Conservation (phyloP, 805 yeast genomes). For the Tetrapisispora nanseiensis region DNA sequence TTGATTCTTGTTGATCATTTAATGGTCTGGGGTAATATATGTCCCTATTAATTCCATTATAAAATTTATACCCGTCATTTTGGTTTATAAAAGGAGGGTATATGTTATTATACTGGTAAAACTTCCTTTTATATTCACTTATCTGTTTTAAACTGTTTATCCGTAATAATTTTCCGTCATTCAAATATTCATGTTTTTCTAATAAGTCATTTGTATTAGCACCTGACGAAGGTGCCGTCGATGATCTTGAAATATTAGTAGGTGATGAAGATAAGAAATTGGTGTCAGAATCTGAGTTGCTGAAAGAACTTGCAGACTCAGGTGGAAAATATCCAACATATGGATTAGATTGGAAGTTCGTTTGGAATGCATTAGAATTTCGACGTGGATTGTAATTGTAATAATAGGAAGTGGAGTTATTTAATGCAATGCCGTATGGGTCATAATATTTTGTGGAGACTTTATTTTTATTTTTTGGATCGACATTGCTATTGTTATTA, state of each 20-base stretch:
- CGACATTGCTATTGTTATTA: not conserved
- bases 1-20: constrained; percentile 53
- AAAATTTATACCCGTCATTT: not conserved
- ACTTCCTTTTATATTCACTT: not conserved
- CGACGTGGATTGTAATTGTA: not conserved
- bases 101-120: not conserved
- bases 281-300: not conserved
- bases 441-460: not conserved
- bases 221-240: not conserved
- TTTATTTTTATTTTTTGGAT: not conserved
- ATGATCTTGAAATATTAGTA: not conserved
- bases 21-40: constrained; percentile 26
- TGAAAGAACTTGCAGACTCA: not conserved
- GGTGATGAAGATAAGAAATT: not conserved
- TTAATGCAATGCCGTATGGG: not conserved
- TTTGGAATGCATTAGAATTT: not conserved
- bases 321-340: not conserved
- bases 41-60: not conserved
- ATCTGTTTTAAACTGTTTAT: too few relatives aligned
- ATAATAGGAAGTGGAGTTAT: not conserved
- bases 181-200: not conserved
- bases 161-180: not conserved
- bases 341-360: not conserved
- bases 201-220: not conserved
- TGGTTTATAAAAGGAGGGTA: not conserved